phyloP scores from a whole-genome alignment of 1,284 basidiomycete species.

The Marasmius oreades region DNA sequence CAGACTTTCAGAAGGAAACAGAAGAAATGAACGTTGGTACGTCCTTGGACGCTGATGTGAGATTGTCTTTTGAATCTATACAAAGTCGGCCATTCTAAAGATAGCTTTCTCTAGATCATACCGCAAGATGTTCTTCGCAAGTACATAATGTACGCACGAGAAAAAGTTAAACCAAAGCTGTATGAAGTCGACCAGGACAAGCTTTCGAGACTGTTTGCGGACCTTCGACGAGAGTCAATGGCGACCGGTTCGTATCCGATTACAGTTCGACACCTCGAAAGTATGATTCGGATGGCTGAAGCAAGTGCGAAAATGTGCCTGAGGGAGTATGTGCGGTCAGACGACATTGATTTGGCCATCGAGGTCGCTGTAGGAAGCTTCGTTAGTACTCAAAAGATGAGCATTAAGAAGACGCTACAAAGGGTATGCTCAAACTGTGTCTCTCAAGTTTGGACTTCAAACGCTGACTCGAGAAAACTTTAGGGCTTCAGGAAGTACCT shows the following conservation, averaged over 20 bases:
- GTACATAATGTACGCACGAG: constrained; percentile 99
- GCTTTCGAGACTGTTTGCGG: constrained; percentile 91
- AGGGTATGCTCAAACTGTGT: constrained; percentile 53
- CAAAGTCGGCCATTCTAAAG: constrained; percentile 1
- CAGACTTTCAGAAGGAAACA: constrained; percentile 80
- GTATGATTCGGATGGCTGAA: constrained; percentile 99
- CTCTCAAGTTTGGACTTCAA: not conserved
- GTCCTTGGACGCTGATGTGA: constrained; percentile 86
- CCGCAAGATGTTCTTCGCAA: constrained; percentile 97
- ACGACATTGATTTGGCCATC: constrained; percentile 97
- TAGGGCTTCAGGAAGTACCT: constrained; percentile 97
- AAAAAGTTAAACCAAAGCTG: constrained; percentile 89
- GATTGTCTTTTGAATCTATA: constrained; percentile 23
- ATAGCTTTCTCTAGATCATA: constrained; percentile 65
- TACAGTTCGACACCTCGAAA: constrained; percentile 96
- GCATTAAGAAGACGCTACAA: constrained; percentile 96
- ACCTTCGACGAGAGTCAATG: constrained; percentile 92
- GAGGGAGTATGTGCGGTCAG: constrained; percentile 91
- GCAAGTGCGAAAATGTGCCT: constrained; percentile 98
- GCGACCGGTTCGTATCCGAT: constrained; percentile 98
- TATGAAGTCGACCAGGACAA: constrained; percentile 97
- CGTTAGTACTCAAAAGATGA: constrained; percentile 96
- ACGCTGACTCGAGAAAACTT: constrained; percentile 5
- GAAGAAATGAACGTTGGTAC: constrained; percentile 91
- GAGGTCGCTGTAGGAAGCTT: constrained; percentile 94